These are phyloP conservation scores for Melanopsichium pennsylvanicum DNA, from an alignment of 1,284 basidiomycete genomes.

Conservation along the genomic window DNA sequence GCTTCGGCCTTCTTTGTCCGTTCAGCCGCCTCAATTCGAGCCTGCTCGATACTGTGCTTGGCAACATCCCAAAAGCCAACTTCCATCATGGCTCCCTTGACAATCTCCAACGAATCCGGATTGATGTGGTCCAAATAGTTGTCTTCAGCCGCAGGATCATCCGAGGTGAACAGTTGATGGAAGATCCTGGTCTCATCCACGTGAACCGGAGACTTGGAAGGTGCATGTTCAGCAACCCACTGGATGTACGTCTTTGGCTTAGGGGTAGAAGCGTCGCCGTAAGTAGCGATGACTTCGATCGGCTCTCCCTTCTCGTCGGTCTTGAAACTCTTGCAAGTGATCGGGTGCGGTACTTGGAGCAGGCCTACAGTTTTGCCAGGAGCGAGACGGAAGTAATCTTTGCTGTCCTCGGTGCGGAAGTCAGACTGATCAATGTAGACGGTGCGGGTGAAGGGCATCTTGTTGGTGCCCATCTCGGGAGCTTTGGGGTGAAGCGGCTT, in stretches of 20 bases:
- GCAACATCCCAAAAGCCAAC: constrained; percentile 87
- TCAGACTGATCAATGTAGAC: constrained; percentile 95
- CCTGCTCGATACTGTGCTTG: constrained; percentile 74
- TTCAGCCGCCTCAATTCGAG: constrained; percentile 73
- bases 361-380: constrained; percentile 97
- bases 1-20: constrained; percentile 68
- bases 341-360: constrained; percentile 91
- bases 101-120: constrained; percentile 78
- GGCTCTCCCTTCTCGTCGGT: constrained; percentile 74
- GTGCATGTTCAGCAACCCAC: constrained; percentile 89
- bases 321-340: constrained; percentile 90
- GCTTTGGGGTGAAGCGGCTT: constrained; percentile 96
- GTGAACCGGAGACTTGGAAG: constrained; percentile 79
- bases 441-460: constrained; percentile 85
- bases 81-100: constrained; percentile 84
- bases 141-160: constrained; percentile 79
- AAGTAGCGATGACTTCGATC: constrained; percentile 78
- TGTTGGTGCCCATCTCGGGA: constrained; percentile 82
- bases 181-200: constrained; percentile 92
- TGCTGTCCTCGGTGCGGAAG: constrained; percentile 88
- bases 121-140: constrained; percentile 83
- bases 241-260: constrained; percentile 97
- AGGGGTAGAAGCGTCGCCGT: constrained; percentile 69
- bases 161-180: constrained; percentile 90
- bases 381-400: constrained; percentile 96